Evolutionary conservation across 768 basidiomycete species (phyloP), one percentile per base, ranked within the genome.

Genomic region (Phallus indusiatus): DNA sequence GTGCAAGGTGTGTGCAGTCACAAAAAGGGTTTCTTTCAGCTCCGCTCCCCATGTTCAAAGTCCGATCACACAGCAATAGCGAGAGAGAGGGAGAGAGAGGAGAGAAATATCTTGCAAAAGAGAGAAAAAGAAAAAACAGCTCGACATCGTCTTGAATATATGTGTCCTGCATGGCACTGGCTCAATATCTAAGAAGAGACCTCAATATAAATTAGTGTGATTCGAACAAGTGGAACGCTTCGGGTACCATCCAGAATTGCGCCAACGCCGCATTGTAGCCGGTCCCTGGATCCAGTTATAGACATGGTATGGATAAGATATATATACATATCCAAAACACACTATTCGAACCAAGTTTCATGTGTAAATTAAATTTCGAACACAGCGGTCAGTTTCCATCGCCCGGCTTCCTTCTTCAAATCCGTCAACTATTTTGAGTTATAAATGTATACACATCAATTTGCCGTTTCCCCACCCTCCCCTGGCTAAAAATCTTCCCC

Each of bases 251-350:
- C 28, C 20, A 51, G 28, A 34, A 51, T 51, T 47, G 34, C 28
- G 54, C 33, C 37, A 34, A 42, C 34, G 54, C 54, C 54, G 54
- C 54, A 55, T 47, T 55, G 42, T 22, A 37, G 54, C 54, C 54
- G 54, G 54, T 55, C 54, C 54, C 54, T 55, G 54, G 54, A 55
- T 55, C 36, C 37, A n/a, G n/a, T 20, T 28, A 12, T 34, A 10
- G 20, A 53, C 18, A 34, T 33, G 18, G n/a, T 22, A 53, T 20
- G n/a, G 28, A 37, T 28, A 34, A 17, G 14, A 18, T 53, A 34
- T 34, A 33, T 53, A 21, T 34, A 24, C 5, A n/a, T n/a, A n/a
- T n/a, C n/a, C n/a, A n/a, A n/a, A n/a, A 22, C 16, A 18, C 53
- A 34, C n/a, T 22, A 22, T 22, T 51, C 12, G 11, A 34, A 51